Base-by-base conservation (phyloP, 179 eudicot genomes). In the Dionaea muscipula region DNA sequence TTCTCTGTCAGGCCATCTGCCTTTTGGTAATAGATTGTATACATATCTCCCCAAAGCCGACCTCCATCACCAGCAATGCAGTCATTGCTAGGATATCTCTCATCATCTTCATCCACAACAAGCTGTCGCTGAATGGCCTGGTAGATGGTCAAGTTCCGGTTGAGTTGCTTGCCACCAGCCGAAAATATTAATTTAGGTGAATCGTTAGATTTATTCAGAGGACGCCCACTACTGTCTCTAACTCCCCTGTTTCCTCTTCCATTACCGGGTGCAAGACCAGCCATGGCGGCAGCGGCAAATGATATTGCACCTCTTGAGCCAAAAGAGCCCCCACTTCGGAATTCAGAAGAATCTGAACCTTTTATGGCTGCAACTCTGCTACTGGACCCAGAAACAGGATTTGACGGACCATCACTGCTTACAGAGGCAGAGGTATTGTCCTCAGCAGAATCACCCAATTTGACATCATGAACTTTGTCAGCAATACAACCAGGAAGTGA, bases 251-350 rank as follows among this genome's bases (percentile, higher is more conserved):
- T 64, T 39, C 90, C 96, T 73, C 94, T 73, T 43, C 83, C 81
- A 68, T 80, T 93, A 23, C 75, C 72, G 28, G 99, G 79, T 44
- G 89, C 77, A 65, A 93, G 84, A 47, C 99, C 99, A 60, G 94
- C 87, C 96, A 93, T 93, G 43, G 99, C 95, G 58, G 99, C 94
- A 53, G 98, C 98, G 53, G 99, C 96, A 81, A 88, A 93, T 40
- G 99, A 88, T 96, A 93, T 83, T 53, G 95, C 85, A 71, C 95
- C 95, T 70, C 96, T 79, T 45, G 99, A 83, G 62, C 90, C 94
- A 61, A 72, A 79, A 53, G 86, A 70, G 36, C 73, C 66, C 24
- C 82, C 95, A 60, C 77, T 74, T 40, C 83, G 72, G 16, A 85
- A 69, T 47, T 88, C 96, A 2, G 73, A 53, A 17, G 85, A 72